Evolutionary conservation across 352 stramenopile genomes (phyloP).

Genomic region (Pythium dissimile): DNA sequence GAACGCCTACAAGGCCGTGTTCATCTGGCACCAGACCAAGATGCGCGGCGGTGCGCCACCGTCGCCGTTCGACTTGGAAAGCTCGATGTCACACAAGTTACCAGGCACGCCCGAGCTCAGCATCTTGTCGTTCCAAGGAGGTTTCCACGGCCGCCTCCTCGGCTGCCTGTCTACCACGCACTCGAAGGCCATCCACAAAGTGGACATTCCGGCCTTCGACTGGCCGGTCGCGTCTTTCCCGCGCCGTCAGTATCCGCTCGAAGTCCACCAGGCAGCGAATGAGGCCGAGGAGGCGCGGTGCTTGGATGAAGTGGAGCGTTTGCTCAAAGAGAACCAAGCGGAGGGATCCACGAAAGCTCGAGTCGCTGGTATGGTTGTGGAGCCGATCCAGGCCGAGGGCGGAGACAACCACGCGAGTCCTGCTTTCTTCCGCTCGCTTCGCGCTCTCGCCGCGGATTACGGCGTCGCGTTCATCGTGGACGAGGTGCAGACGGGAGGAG

Average conservation of each 20-base stretch:
- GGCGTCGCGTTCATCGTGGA: constrained; percentile 82
- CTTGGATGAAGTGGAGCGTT: constrained; percentile 53
- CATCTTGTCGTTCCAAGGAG: constrained; percentile 81
- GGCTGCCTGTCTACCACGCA: constrained; percentile 82
- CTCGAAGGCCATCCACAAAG: constrained; percentile 86
- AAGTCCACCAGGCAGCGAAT: constrained; percentile 53
- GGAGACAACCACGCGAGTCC: constrained; percentile 78
- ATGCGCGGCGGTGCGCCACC: constrained; percentile 51
- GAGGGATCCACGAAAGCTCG: constrained; percentile 22
- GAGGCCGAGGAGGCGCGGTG: constrained; percentile 66
- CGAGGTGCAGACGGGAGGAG: constrained; percentile 80
- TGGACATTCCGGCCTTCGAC: constrained; percentile 81
- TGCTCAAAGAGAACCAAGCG: constrained; percentile 43
- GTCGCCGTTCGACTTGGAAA: constrained; percentile 59
- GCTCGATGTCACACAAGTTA: constrained; percentile 63
- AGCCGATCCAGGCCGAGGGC: constrained; percentile 80
- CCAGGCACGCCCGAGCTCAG: constrained; percentile 70
- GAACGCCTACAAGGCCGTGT: constrained; percentile 86
- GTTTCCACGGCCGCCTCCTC: constrained; percentile 76
- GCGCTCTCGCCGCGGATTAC: constrained; percentile 49
- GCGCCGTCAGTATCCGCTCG: constrained; percentile 61
- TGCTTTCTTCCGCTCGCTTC: constrained; percentile 60
- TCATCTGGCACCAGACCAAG: constrained; percentile 86
- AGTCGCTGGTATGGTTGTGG: constrained; percentile 78
- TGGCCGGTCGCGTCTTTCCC: constrained; percentile 81